Conservation (phyloP, 2,329 filamentous ascomycete species). For the Aspergillus pseudonomiae region DNA sequence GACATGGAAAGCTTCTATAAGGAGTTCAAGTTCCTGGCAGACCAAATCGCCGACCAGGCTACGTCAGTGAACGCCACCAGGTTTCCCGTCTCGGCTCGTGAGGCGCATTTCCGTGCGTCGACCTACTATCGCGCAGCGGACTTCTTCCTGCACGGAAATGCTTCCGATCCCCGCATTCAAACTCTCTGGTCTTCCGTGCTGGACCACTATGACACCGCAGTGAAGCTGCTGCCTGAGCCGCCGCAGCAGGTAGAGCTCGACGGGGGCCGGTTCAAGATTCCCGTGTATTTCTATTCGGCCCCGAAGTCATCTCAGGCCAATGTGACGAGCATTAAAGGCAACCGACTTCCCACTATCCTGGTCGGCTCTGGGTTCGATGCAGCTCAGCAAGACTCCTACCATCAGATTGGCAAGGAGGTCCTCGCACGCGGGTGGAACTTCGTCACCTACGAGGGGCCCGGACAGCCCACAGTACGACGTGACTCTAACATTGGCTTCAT, state of each 20-base stretch:
- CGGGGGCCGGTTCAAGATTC: background rate
- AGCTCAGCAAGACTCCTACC: background rate
- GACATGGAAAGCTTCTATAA: background rate
- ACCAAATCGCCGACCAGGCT: background rate
- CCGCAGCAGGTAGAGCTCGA: background rate
- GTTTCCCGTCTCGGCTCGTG: background rate
- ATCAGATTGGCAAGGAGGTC: background rate
- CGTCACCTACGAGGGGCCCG: slow-evolving; percentile 53
- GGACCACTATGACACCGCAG: background rate
- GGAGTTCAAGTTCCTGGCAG: background rate
- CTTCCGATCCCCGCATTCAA: background rate
- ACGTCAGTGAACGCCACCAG: background rate
- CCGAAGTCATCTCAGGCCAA: background rate
- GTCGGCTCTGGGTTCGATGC: background rate
- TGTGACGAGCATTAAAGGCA: background rate
- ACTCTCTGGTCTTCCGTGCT: background rate
- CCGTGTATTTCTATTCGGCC: background rate
- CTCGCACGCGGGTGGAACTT: slow-evolving; percentile 16
- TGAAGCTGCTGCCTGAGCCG: background rate
- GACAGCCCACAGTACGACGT: slow-evolving; percentile 47
- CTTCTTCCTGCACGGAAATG: background rate
- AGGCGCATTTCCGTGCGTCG: background rate
- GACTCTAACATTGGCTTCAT: slow-evolving; percentile 49
- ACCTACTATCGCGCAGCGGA: background rate
- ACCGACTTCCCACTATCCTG: background rate